These are phyloP conservation scores for Cryoendolithus antarcticus DNA, from an alignment of 2,329 filamentous ascomycete species.

Conservation along the genomic window DNA sequence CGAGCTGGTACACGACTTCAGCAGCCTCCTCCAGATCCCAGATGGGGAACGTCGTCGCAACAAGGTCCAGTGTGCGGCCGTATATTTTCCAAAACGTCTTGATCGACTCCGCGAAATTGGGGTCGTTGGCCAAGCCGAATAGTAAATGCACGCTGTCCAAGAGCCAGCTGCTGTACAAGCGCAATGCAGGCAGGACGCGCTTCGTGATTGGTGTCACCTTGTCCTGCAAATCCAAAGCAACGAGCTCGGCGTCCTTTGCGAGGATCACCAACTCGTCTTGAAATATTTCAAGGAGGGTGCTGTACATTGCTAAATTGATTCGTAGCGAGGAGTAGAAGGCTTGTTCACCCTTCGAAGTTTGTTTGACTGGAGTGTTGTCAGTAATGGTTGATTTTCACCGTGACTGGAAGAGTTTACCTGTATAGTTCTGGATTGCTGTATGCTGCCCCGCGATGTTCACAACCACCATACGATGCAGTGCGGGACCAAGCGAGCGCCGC, in stretches of 20 bases:
- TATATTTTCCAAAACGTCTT: slow-evolving; percentile 55
- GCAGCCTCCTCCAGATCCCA: slow-evolving; percentile 35
- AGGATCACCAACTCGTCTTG: slow-evolving; percentile 50
- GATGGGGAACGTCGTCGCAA: slow-evolving; percentile 47
- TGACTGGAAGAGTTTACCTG: slow-evolving; percentile 32
- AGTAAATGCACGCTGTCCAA: slow-evolving; percentile 43
- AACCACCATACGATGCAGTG: slow-evolving; percentile 66
- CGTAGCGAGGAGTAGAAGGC: slow-evolving; percentile 53
- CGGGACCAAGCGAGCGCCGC: slow-evolving; percentile 49
- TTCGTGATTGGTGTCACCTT: slow-evolving; percentile 47
- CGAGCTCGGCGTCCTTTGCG: slow-evolving; percentile 1
- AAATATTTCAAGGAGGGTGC: slow-evolving; percentile 57
- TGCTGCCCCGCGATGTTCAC: slow-evolving; percentile 79
- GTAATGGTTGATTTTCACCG: neutral
- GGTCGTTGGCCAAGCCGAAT: slow-evolving; percentile 41
- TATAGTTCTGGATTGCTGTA: slow-evolving; percentile 50
- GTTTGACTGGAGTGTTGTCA: slow-evolving; percentile 7
- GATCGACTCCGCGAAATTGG: slow-evolving; percentile 43
- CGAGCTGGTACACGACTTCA: slow-evolving; percentile 49
- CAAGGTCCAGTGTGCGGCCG: slow-evolving; percentile 46
- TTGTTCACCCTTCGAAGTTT: slow-evolving; percentile 20
- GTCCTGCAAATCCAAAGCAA: slow-evolving; percentile 24
- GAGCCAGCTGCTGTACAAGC: slow-evolving; percentile 59
- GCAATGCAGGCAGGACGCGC: slow-evolving; percentile 50
- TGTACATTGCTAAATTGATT: slow-evolving; percentile 68